phyloP scores from a whole-genome alignment of 768 basidiomycete species.

The Xerocomus brunneocitrinus region DNA sequence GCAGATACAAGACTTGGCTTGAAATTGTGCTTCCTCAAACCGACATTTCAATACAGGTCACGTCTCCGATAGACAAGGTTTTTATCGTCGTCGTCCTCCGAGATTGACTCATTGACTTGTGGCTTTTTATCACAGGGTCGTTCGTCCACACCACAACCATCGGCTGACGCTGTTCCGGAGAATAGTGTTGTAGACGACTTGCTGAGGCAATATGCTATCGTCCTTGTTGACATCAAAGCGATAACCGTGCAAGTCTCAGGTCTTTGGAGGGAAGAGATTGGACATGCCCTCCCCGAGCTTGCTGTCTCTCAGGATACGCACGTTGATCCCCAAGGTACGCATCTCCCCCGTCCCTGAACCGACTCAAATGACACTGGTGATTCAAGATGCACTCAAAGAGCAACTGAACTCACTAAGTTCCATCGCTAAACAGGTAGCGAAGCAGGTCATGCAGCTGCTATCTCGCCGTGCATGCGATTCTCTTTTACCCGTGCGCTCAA shows the following conservation, averaged over 20 bases:
- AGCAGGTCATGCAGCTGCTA: slow-evolving; percentile 65
- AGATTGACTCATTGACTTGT: neutral
- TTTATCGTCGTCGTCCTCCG: slow-evolving; percentile 14
- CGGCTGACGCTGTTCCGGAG: slow-evolving; percentile 50
- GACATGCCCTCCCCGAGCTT: slow-evolving; percentile 51
- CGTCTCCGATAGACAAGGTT: slow-evolving; percentile 35
- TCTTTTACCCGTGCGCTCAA: slow-evolving; percentile 77
- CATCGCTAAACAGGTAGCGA: slow-evolving; percentile 54
- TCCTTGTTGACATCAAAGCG: slow-evolving; percentile 61
- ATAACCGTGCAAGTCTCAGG: slow-evolving; percentile 49
- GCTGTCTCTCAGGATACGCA: slow-evolving; percentile 30
- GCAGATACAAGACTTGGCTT: slow-evolving; percentile 79
- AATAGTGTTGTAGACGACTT: slow-evolving; percentile 57
- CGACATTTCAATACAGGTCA: slow-evolving; percentile 36
- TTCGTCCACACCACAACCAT: slow-evolving; percentile 48
- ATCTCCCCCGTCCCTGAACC: neutral
- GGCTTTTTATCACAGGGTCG: slow-evolving; percentile 35
- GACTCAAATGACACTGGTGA: neutral
- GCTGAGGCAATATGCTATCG: slow-evolving; percentile 62
- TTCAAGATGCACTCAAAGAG: slow-evolving; percentile 51
- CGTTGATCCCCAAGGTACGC: slow-evolving; percentile 48
- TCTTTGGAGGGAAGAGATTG: slow-evolving; percentile 70
- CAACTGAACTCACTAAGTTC: slow-evolving; percentile 46
- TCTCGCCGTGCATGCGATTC: slow-evolving; percentile 81
- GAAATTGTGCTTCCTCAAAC: slow-evolving; percentile 45